Conservation (phyloP, 345 rosid species). For the Euphorbia pulcherrima region DNA sequence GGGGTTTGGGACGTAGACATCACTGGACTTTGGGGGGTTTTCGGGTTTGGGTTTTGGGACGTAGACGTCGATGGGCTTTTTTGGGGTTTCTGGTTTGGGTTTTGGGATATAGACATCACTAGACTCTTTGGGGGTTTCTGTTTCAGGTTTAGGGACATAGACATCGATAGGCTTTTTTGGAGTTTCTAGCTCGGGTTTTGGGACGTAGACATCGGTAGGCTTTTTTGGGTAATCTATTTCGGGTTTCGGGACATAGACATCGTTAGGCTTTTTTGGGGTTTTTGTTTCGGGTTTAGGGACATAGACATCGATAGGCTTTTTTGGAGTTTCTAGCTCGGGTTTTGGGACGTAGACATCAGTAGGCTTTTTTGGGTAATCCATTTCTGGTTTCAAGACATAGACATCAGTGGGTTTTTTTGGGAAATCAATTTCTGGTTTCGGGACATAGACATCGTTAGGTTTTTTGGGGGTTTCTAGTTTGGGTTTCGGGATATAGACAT, state of each 20-base stretch:
- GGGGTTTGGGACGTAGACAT: background rate
- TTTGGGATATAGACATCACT: background rate
- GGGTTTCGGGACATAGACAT: background rate
- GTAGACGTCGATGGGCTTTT: background rate
- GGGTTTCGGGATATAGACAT: background rate
- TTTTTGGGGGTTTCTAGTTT: background rate
- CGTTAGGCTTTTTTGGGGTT: background rate
- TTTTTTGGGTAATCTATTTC: background rate
- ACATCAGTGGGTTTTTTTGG: background rate
- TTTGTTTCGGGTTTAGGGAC: background rate
- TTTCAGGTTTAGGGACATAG: background rate
- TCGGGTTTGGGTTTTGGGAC: background rate
- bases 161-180: background rate
- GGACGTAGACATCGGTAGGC: background rate
- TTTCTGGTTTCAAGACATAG: background rate
- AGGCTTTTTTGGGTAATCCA: background rate
- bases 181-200: background rate
- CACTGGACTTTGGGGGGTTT: background rate
- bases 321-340: background rate
- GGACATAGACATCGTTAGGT: background rate
- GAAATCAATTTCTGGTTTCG: background rate
- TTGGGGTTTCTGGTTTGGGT: background rate
- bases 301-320: background rate
- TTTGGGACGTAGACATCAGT: background rate
- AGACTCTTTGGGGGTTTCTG: background rate